Evolutionary conservation across 2,329 filamentous ascomycete species (phyloP).

Genomic region (Fusarium verrucosum): DNA sequence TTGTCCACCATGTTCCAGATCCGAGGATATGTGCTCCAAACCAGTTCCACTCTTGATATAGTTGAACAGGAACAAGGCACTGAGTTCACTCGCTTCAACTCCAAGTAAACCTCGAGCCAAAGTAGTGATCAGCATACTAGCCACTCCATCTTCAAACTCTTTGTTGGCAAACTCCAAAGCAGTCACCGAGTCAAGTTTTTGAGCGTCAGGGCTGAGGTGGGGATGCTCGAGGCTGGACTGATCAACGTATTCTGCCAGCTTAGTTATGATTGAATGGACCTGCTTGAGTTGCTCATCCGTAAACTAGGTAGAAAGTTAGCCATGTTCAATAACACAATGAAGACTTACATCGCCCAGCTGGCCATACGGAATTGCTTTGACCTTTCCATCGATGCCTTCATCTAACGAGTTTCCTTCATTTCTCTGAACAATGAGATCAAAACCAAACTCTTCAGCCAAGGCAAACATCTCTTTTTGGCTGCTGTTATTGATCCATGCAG

Average conservation of each 20-base stretch:
- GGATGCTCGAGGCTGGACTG: not conserved
- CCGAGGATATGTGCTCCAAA: constrained; percentile 10
- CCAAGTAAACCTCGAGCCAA: not conserved
- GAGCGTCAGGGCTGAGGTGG: not conserved
- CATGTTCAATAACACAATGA: accelerated
- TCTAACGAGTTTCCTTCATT: not conserved
- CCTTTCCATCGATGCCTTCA: not conserved
- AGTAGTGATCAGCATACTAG: not conserved
- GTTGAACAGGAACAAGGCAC: constrained; percentile 18
- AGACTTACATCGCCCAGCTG: not conserved
- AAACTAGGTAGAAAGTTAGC: accelerated
- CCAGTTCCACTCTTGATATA: constrained; percentile 26
- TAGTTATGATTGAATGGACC: not conserved
- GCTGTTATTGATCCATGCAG: constrained; percentile 70
- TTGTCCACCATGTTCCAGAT: constrained; percentile 15
- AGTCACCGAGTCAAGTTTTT: constrained; percentile 1
- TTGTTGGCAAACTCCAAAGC: not conserved
- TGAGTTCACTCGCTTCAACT: not conserved
- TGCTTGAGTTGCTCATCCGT: not conserved
- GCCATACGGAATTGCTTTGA: not conserved
- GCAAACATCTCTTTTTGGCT: constrained; percentile 44
- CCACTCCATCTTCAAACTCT: accelerated
- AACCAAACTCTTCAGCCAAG: constrained; percentile 2
- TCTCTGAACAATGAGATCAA: constrained; percentile 3
- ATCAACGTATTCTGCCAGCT: not conserved